Conservation (phyloP, 2,329 filamentous ascomycete genomes). For the Trichoderma lentiforme region DNA sequence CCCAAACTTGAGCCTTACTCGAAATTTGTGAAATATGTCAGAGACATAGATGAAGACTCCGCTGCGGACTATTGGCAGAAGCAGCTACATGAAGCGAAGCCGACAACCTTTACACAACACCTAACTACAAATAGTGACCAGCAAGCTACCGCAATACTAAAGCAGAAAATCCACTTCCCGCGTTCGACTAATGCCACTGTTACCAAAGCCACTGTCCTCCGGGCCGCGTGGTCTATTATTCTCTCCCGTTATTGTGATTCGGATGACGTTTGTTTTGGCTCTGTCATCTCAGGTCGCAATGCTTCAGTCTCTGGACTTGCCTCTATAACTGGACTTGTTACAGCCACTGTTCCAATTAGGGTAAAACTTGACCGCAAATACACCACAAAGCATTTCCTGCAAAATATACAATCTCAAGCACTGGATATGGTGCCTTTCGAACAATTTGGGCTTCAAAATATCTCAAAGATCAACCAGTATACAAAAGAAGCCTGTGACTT, state of each 20-base stretch:
- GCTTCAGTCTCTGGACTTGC: background rate
- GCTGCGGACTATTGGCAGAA: background rate
- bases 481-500: slow-evolving; percentile 16
- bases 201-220: slow-evolving; percentile 20
- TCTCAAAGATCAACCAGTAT: slow-evolving; percentile 23
- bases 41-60: background rate
- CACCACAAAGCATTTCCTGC: slow-evolving; percentile 16
- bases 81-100: background rate
- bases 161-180: background rate
- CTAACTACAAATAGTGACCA: too few relatives aligned
- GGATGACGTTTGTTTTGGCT: slow-evolving; percentile 24
- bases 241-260: slow-evolving; percentile 19
- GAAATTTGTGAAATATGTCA: slow-evolving; percentile 1
- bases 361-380: background rate
- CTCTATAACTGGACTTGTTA: background rate
- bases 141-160: background rate
- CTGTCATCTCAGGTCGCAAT: slow-evolving; percentile 21
- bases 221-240: slow-evolving; percentile 23
- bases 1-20: background rate
- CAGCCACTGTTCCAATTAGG: background rate
- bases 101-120: background rate
- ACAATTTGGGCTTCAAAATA: slow-evolving; percentile 28
- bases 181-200: background rate
- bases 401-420: slow-evolving; percentile 24
- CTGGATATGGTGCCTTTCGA: slow-evolving; percentile 26